These are phyloP conservation scores for Mycena vitilis DNA, from an alignment of 768 basidiomycete species.

Conservation along the genomic window DNA sequence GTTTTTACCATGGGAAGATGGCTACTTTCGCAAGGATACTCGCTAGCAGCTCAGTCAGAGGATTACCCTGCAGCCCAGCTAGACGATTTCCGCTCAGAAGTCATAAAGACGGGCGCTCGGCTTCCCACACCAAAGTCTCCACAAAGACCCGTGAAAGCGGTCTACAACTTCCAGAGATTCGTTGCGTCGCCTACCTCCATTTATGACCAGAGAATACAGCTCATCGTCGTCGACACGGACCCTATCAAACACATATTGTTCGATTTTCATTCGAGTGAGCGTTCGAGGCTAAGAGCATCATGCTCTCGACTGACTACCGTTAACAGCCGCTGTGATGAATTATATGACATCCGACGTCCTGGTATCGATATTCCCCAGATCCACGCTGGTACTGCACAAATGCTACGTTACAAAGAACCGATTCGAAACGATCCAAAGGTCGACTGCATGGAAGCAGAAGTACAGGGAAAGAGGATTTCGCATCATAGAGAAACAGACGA, in stretches of 20 bases:
- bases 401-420: not conserved
- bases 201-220: not conserved
- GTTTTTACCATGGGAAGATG: not conserved
- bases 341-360: not conserved
- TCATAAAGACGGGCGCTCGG: not conserved
- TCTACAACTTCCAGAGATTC: not conserved
- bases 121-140: not conserved
- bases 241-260: not conserved
- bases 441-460: not conserved
- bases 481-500: not conserved
- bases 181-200: not conserved
- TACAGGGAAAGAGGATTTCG: not conserved
- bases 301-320: too few species aligned
- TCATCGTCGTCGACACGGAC: not conserved
- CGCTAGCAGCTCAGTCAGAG: not conserved
- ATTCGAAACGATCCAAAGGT: not conserved
- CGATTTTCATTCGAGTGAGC: conserved; percentile 5
- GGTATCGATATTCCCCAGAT: not conserved
- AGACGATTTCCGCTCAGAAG: not conserved
- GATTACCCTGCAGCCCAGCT: not conserved
- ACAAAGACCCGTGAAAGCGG: too few species aligned
- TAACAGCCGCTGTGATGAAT: conserved; percentile 4
- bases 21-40: not conserved
- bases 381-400: not conserved
- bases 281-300: too few species aligned